Evolutionary conservation across 2,329 filamentous ascomycete genomes (phyloP), one percentile per base, ranked within the genome.

Genomic region (Alternaria arbusti): DNA sequence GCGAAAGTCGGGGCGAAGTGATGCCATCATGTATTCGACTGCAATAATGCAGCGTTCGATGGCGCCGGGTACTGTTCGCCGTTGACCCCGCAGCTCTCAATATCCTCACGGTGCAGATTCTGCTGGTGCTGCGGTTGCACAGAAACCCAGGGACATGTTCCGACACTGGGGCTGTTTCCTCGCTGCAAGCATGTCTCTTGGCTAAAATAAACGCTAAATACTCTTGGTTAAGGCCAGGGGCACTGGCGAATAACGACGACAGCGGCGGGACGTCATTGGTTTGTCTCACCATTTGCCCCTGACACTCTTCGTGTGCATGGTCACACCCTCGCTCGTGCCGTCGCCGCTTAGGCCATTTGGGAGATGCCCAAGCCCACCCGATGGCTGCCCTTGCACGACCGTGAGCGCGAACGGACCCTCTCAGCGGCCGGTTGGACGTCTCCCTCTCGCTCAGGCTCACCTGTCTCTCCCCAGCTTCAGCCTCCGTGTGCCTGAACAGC

Each of bases 401-500:
- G 55, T 69, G 68, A 67, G 61, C 54, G 59, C 57, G 51, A 65
- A 61, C 69, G 54, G 58, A 63, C 71, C 70, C 67, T 69, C 61
- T 50, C 65, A 58, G 64, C 62, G 64, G 65, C 67, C 71, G 64
- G 61, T 68, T 57, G 64, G 66, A 55, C 57, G 52, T 64, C 66
- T 73, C 70, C 64, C 65, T 66, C 63, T 69, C 69, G 68, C 68
- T 68, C 72, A 65, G 56, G 61, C 68, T 70, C 66, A 67, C 50
- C 67, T 68, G 66, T 66, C 64, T 66, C 66, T 73, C 69, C 70
- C 66, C 70, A 71, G 72, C 70, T 70, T 71, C 68, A 70, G 61
- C 65, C 67, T 68, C 66, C 71, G 66, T 68, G 70, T 65, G 71
- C 66, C 68, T 70, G 70, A 71, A 70, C 70, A 75, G 74, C 71